phyloP scores from a whole-genome alignment of 495 filamentous ascomycete genomes.

The Penicillium coprophilum region DNA sequence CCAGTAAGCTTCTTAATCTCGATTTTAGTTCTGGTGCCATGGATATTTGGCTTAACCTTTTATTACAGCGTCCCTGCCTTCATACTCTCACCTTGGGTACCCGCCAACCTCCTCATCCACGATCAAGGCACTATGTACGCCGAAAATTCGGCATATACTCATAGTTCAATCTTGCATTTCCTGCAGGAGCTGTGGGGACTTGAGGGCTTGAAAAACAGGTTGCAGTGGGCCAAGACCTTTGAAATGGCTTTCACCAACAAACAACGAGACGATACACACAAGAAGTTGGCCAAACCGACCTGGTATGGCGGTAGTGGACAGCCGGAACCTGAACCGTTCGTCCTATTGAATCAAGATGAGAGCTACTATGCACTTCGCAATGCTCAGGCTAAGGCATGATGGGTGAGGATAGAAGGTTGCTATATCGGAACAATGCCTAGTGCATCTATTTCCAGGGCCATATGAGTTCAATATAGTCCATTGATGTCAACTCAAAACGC shows the following conservation, averaged over 20 bases:
- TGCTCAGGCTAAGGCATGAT: not conserved
- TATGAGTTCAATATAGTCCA: not conserved
- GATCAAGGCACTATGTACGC: constrained; percentile 41
- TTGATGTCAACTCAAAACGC: not conserved
- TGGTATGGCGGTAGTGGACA: constrained; percentile 35
- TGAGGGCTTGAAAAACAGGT: constrained; percentile 42
- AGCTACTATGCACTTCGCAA: constrained; percentile 27
- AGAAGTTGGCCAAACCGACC: constrained; percentile 31
- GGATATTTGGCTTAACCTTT: not conserved
- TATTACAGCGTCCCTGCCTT: constrained; percentile 39
- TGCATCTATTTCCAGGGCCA: not conserved
- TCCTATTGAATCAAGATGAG: constrained; percentile 36
- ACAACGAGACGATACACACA: constrained; percentile 32
- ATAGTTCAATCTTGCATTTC: constrained; percentile 43
- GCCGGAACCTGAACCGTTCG: constrained; percentile 33
- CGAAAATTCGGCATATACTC: constrained; percentile 44
- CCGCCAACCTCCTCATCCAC: constrained; percentile 40
- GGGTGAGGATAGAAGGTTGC: not conserved
- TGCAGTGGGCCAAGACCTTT: constrained; percentile 44
- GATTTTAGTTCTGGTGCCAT: not conserved
- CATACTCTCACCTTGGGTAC: constrained; percentile 45
- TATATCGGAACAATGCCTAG: not conserved
- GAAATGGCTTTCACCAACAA: constrained; percentile 32
- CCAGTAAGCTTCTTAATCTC: constrained; percentile 24
- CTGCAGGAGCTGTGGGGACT: constrained; percentile 45